Base-by-base conservation (phyloP, 345 rosid species). In the Acer negundo region DNA sequence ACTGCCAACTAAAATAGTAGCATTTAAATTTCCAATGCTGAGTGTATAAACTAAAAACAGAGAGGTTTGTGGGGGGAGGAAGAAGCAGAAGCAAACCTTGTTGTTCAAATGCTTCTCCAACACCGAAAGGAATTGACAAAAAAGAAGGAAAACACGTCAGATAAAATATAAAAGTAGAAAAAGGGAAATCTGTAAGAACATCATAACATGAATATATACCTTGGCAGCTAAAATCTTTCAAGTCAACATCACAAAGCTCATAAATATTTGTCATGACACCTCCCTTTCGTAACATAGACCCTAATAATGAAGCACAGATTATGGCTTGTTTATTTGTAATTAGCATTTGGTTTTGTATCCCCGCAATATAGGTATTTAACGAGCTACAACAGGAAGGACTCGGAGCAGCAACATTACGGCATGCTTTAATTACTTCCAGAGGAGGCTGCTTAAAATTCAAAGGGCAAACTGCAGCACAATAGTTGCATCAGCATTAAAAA, bases 271-370 rank as follows among this genome's bases (percentile, higher is more conserved):
- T 84, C 90, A 94, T 86, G 77, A 96, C 97, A 77, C 98, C 98
- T 16, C 89, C 94, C 85, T 90, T 92, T 28, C 92, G 77, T 72
- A 96, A 82, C 89, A 92, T 85, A 47, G 98, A 87, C 59, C 99
- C 99, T 61, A 96, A 87, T 70, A 83, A 81, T 40, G 94, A 88
- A 28, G 99, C 95, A 85, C 99, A 96, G 46, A 92, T 88, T 73
- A 96, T 94, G 49, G 99, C 98, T 80, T 94, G 99, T 82, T 92
- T 91, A 85, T 96, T 96, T 72, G 98, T 96, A 73, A 96, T 96
- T 75, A 96, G 81, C 97, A 94, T 96, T 81, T 96, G 98, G 81
- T 87, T 93, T 62, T 92, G 99, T 80, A 96, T 76, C 73, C 97
- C 89, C 7, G 90, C 86, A 66, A 96, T 92, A 80, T 96, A 96